Evolutionary conservation across 352 stramenopile species (phyloP).

Genomic region (Phytophthora litchii): DNA sequence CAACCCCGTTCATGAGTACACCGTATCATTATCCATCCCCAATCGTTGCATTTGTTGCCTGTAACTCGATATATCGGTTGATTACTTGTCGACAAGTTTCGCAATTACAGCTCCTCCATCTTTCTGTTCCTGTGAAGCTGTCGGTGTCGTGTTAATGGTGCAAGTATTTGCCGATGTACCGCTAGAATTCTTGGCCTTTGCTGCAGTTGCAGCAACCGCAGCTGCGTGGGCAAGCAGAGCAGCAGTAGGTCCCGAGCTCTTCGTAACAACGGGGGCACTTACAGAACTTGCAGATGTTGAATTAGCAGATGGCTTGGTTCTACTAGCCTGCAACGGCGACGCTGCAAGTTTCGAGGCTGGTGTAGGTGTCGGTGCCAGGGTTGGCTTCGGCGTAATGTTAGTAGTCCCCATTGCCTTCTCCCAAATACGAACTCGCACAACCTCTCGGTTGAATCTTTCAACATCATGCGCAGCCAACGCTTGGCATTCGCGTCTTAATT

Average conservation of each 20-base stretch:
- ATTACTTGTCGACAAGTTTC: constrained; percentile 13
- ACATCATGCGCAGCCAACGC: constrained; percentile 50
- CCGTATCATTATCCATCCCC: background rate
- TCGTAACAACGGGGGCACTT: background rate
- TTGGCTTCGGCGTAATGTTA: constrained; percentile 7
- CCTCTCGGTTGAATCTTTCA: constrained; percentile 67
- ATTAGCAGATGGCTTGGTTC: background rate
- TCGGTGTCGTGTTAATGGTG: constrained; percentile 1
- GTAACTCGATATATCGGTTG: background rate
- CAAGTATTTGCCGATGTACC: background rate
- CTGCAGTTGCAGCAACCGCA: constrained; percentile 18
- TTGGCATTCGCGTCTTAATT: constrained; percentile 49
- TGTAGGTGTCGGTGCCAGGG: background rate
- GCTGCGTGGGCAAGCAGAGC: constrained; percentile 27
- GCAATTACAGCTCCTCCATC: constrained; percentile 3
- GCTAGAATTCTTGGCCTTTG: constrained; percentile 3
- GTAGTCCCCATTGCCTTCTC: constrained; percentile 49
- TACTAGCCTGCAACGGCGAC: background rate
- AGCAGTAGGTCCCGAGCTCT: constrained; percentile 15
- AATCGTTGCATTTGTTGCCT: no score
- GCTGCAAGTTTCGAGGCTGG: background rate
- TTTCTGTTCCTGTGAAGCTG: background rate
- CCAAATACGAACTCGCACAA: constrained; percentile 62
- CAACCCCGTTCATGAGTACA: constrained; percentile 3
- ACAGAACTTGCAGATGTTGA: background rate